Percentiles rank a stretch among this genome's conserved stretches.
Evolutionary conservation across 106 monocot species (phyloP).

Genomic region (Hemerocallis citrina): DNA sequence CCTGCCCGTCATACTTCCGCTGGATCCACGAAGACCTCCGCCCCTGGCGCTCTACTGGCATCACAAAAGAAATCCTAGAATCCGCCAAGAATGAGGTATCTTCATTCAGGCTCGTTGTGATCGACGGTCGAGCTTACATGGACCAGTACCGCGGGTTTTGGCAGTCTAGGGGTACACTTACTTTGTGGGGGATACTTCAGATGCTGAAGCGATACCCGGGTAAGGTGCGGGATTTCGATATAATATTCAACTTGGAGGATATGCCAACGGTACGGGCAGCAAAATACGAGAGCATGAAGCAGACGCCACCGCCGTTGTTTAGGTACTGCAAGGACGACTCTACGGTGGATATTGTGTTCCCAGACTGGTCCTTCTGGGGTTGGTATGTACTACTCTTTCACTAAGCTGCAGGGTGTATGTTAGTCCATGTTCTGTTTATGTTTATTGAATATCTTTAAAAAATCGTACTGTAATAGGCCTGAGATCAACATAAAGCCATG

Average conservation of each 20-base stretch:
- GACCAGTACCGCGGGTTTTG: slow-evolving; percentile 22
- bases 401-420: too few relatives aligned
- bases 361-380: slow-evolving; percentile 81
- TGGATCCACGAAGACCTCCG: slow-evolving; percentile 60
- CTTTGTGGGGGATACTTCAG: slow-evolving; percentile 62
- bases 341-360: slow-evolving; percentile 52
- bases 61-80: slow-evolving; percentile 25
- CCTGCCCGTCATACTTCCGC: slow-evolving; percentile 50
- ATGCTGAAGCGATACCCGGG: slow-evolving; percentile 38
- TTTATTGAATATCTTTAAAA: too few relatives aligned
- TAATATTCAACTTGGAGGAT: slow-evolving; percentile 56
- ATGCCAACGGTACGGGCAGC: slow-evolving; percentile 17
- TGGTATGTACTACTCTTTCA: slow-evolving; percentile 40
- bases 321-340: slow-evolving; percentile 50
- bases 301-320: slow-evolving; percentile 30
- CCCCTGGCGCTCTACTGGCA: slow-evolving; percentile 39
- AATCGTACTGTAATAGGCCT: slow-evolving; percentile 43
- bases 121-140: slow-evolving; percentile 31
- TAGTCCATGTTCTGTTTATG: too few relatives aligned
- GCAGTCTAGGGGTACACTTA: slow-evolving; percentile 47
- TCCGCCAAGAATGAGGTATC: slow-evolving; percentile 1
- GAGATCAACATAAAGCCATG: slow-evolving; percentile 67
- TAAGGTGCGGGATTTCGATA: slow-evolving; percentile 45
- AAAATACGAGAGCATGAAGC: background rate
- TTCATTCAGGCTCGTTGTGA: slow-evolving; percentile 30